Base-by-base conservation (phyloP, 345 rosid genomes). In the Nasturtium officinale region DNA sequence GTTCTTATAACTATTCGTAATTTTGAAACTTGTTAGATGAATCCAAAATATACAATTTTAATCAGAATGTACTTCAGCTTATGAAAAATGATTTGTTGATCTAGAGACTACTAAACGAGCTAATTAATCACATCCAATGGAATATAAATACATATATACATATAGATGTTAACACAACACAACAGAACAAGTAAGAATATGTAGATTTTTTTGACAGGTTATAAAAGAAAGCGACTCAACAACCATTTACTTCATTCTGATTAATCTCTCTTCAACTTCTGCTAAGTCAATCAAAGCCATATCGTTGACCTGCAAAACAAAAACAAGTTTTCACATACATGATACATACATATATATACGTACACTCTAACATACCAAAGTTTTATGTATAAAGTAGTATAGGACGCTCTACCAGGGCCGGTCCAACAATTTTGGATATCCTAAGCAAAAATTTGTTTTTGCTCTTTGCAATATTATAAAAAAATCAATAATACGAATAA, bases 271-370 rank as follows among this genome's bases (percentile, higher is more conserved):
- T 60, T 76, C 60, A 33, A 76, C 51, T 62, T 17, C 43, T 69
- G 46, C 42, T 38, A 76, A 61, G 75, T 63, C 71, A 45, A 69
- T 28, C 45, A 35, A 23, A n/a, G 42, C 48, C 5, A 77, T 79
- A 78, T 82, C 85, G 23, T 61, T 78, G 61, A 82, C 85, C 90
- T 88, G 83, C 65, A 20, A 56, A 83, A 32, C 45, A 23, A 67
- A 55, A 48, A 58, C 59, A 67, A 32, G 1, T 61, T 3, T 40
- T 15, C 50, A 29, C 9, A 2, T 26, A 3, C 23, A 23, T 25
- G 5, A 23, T 23, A 23, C 2, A 23, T 23, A 23, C 2, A 23
- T 23, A 23, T 23, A 23, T 53, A 12, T 18, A 9, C 32, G 15
- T 23, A 47, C 50, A 23, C 59, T 47, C 38, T 33, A 46, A 58